A percentile compares a stretch with the other conserved stretches of the same genome.
Evolutionary conservation across 495 filamentous ascomycete genomes (phyloP).

Genomic region (Aspergillus bertholletiae): DNA sequence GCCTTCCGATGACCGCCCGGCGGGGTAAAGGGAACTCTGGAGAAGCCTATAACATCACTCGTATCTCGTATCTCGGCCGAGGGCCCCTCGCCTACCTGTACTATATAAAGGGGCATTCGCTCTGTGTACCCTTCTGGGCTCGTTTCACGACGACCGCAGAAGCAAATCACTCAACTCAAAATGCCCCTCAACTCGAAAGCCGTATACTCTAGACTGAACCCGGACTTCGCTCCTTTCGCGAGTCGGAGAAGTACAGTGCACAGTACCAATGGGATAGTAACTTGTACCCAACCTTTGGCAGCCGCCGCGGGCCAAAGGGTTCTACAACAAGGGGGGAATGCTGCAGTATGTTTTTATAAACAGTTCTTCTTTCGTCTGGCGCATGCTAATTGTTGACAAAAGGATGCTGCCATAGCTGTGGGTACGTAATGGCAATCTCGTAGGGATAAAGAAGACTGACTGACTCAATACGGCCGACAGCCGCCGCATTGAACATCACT

Average conservation of each 20-base stretch:
- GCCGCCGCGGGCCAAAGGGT: constrained; percentile 83
- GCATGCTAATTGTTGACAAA: constrained; percentile 1
- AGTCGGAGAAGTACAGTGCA: constrained; percentile 90
- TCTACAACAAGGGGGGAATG: constrained; percentile 84
- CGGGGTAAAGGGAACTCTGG: neutral
- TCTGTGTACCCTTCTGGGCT: too few relatives aligned
- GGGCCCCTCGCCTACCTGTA: too few relatives aligned
- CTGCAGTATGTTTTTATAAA: constrained; percentile 63
- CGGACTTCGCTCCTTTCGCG: constrained; percentile 62
- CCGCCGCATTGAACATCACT: constrained; percentile 87
- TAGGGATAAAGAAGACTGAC: neutral
- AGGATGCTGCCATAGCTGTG: constrained; percentile 94
- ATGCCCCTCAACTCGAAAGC: constrained; percentile 60
- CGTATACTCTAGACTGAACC: constrained; percentile 60
- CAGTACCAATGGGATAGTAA: constrained; percentile 87
- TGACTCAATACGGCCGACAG: constrained; percentile 24
- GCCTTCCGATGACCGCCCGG: neutral
- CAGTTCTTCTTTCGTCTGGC: too few relatives aligned
- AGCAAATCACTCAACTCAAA: constrained; percentile 3
- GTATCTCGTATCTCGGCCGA: neutral
- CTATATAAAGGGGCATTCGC: too few relatives aligned
- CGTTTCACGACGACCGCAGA: neutral
- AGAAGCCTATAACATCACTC: neutral
- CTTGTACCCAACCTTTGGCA: constrained; percentile 88
- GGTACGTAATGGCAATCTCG: constrained; percentile 38